Conservation (phyloP, 2,329 filamentous ascomycete species). For the Ophiostoma piceae region DNA sequence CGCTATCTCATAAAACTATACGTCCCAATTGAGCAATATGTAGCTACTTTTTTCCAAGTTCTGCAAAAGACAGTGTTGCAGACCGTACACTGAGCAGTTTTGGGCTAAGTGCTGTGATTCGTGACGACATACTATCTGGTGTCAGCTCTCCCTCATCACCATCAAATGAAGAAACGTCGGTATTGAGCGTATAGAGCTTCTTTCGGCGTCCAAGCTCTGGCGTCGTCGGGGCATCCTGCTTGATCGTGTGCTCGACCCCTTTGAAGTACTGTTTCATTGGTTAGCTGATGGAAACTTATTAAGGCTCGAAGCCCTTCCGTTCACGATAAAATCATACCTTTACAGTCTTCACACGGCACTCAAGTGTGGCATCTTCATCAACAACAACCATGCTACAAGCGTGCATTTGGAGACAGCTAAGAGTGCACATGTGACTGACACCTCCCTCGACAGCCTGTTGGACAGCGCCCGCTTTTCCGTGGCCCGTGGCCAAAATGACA, state of each 20-base stretch:
- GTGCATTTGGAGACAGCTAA: constrained; percentile 67
- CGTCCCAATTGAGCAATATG: neutral
- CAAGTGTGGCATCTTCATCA: constrained; percentile 63
- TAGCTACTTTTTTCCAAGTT: neutral
- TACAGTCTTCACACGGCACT: constrained; percentile 60
- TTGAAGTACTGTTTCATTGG: constrained; percentile 49
- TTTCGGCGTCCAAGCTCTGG: neutral
- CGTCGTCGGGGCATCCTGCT: neutral
- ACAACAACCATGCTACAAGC: constrained; percentile 67
- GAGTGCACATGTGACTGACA: constrained; percentile 74
- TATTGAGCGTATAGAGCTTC: constrained; percentile 11
- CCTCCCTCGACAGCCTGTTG: constrained; percentile 68
- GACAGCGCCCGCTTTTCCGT: constrained; percentile 64
- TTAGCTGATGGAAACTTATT: neutral
- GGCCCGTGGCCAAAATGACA: constrained; percentile 66
- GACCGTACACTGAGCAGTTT: constrained; percentile 21
- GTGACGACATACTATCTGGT: constrained; percentile 24
- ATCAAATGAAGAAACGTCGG: neutral
- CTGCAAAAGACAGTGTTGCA: constrained; percentile 19
- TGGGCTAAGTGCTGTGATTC: constrained; percentile 17
- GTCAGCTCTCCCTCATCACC: constrained; percentile 19
- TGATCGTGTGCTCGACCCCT: constrained; percentile 44
- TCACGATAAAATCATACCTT: constrained; percentile 26
- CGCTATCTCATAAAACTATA: neutral
- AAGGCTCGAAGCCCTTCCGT: neutral